Base-by-base conservation (phyloP, 441 rosid species). In the Populus hybrid region DNA sequence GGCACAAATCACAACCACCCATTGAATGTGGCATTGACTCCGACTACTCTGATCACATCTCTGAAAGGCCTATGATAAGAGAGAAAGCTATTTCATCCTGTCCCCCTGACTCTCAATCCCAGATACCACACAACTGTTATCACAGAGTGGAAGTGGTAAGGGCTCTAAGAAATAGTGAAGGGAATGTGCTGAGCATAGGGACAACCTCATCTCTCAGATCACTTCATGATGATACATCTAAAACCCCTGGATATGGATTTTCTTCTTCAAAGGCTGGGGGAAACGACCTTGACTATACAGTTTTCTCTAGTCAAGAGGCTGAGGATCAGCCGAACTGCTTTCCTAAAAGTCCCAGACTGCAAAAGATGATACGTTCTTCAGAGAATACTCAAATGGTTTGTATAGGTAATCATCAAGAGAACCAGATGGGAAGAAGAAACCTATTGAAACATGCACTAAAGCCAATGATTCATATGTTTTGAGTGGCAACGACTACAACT, bases 111-210 rank as follows among this genome's bases (percentile, higher is more conserved):
- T 83, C 83, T 71, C 79, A 83, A 18, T 85, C 87, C 26, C 86
- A 85, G 46, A 63, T 78, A 79, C 81, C 79, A n/a, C 83, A 70
- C 70, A 77, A 68, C 67, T 76, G 75, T 76, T 67, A 70, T 83
- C 79, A 81, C 73, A 76, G 81, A 81, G 70, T 69, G 57, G 88
- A 86, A 78, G 81, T 81, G 74, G 81, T 80, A 26, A 87, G 82
- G 57, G 84, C 97, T 78, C 79, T 92, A 64, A 89, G 98, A 86
- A 89, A 86, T 77, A 81, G 85, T 38, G 93, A 95, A 76, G 98
- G 98, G 77, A 93, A 92, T 81, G 79, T 94, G 32, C 80, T 94
- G 70, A 87, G 92, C 77, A 81, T 83, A 14, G 87, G 88, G 73
- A 87, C 79, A 40, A 79, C 85, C 71, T 82, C 85, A 42, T 83